phyloP scores from a whole-genome alignment of 345 rosid species.

The Eutrema heterophyllum region DNA sequence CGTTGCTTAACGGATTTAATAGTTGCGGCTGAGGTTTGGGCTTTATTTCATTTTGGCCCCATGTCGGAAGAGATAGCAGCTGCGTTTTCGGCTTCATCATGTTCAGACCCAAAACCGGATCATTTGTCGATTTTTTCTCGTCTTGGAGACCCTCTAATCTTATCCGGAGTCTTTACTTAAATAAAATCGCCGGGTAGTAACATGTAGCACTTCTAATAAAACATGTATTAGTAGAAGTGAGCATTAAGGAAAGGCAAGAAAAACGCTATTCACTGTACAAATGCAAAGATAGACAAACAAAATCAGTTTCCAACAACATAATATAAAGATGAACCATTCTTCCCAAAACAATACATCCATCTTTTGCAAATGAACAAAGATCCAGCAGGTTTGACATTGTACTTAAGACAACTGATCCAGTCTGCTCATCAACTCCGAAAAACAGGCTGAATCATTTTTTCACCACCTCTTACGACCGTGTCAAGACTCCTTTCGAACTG shows the following conservation, averaged over 20 bases:
- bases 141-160: no score
- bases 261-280: background rate
- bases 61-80: no score
- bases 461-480: constrained; percentile 33
- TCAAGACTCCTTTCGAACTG: constrained; percentile 93
- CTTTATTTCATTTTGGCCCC: no score
- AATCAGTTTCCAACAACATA: background rate
- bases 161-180: no score
- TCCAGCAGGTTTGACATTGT: background rate
- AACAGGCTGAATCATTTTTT: background rate
- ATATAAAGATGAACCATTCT: background rate
- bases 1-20: no score
- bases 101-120: no score
- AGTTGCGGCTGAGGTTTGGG: no score
- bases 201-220: no score
- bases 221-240: no score
- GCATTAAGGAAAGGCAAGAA: background rate
- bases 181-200: no score
- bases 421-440: background rate
- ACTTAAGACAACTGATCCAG: background rate
- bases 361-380: background rate
- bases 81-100: no score
- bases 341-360: background rate
- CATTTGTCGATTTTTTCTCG: no score
- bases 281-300: background rate